Evolutionary conservation across 805 yeast genomes (phyloP).

Genomic region (Wickerhamomyces chaumierensis): DNA sequence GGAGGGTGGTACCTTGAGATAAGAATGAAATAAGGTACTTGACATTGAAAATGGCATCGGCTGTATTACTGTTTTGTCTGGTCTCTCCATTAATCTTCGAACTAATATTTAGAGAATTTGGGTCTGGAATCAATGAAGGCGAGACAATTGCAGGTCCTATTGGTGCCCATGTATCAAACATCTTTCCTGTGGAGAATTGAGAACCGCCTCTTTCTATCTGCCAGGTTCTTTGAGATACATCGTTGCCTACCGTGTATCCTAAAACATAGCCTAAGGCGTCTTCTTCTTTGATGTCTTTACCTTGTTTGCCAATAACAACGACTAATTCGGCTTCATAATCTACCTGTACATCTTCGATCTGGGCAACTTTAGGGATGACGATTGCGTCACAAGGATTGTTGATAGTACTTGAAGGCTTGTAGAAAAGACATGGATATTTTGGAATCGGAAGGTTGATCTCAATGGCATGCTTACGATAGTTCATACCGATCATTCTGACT

Average conservation of each 20-base stretch:
- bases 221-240: slow-evolving; percentile 48
- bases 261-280: slow-evolving; percentile 35
- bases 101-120: slow-evolving; percentile 23
- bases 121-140: slow-evolving; percentile 17
- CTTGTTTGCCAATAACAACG: slow-evolving; percentile 40
- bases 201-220: slow-evolving; percentile 41
- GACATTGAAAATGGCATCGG: slow-evolving; percentile 38
- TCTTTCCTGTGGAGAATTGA: slow-evolving; percentile 41
- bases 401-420: slow-evolving; percentile 36
- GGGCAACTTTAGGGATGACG: slow-evolving; percentile 29
- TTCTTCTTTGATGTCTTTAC: slow-evolving; percentile 28
- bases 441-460: slow-evolving; percentile 34
- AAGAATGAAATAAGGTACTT: slow-evolving; percentile 32
- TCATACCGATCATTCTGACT: slow-evolving; percentile 39
- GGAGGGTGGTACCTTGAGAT: slow-evolving; percentile 38
- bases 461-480: slow-evolving; percentile 31
- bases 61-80: slow-evolving; percentile 33
- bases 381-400: slow-evolving; percentile 32
- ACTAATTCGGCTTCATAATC: slow-evolving; percentile 49
- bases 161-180: slow-evolving; percentile 48
- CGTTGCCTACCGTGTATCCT: slow-evolving; percentile 46
- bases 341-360: slow-evolving; percentile 20
- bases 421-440: slow-evolving; percentile 36
- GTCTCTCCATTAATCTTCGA: slow-evolving; percentile 35
- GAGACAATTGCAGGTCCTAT: slow-evolving; percentile 43